These are phyloP conservation scores for Mortierella sp. DNA, from an alignment of 371 early-diverging fungal species.

Conservation along the genomic window DNA sequence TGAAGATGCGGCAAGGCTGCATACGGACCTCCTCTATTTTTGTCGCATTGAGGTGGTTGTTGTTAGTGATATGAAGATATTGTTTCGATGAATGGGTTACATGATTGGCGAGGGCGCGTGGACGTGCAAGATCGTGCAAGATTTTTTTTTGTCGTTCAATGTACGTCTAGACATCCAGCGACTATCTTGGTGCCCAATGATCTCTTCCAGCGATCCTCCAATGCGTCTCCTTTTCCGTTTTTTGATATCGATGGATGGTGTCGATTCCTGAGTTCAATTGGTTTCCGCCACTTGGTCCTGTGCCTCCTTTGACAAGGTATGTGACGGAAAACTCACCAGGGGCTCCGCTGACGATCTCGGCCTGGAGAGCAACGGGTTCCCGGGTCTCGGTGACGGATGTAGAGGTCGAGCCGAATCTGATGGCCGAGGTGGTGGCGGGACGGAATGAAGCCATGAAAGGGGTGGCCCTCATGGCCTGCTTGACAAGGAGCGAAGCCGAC, in stretches of 20 bases:
- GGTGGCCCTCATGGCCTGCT: constrained; percentile 21
- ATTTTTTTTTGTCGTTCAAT: background rate
- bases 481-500: constrained; percentile 25
- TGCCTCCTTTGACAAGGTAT: background rate
- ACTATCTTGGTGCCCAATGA: too few relatives aligned
- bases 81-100: background rate
- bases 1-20: constrained; percentile 90
- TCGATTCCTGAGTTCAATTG: background rate
- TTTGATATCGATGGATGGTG: too few relatives aligned
- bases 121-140: background rate
- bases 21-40: constrained; percentile 64
- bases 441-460: constrained; percentile 14
- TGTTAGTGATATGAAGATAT: background rate
- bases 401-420: constrained; percentile 15
- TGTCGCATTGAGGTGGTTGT: background rate
- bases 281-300: background rate
- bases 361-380: constrained; percentile 31
- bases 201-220: too few relatives aligned
- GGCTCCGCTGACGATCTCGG: constrained; percentile 40
- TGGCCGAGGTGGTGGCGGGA: constrained; percentile 16
- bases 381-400: constrained; percentile 30
- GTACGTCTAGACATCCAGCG: background rate
- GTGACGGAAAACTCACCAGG: constrained; percentile 24
- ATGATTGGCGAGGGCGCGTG: background rate
- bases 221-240: too few relatives aligned